Base-by-base conservation (phyloP, 495 filamentous ascomycete species). In the Durotheca rogersii region DNA sequence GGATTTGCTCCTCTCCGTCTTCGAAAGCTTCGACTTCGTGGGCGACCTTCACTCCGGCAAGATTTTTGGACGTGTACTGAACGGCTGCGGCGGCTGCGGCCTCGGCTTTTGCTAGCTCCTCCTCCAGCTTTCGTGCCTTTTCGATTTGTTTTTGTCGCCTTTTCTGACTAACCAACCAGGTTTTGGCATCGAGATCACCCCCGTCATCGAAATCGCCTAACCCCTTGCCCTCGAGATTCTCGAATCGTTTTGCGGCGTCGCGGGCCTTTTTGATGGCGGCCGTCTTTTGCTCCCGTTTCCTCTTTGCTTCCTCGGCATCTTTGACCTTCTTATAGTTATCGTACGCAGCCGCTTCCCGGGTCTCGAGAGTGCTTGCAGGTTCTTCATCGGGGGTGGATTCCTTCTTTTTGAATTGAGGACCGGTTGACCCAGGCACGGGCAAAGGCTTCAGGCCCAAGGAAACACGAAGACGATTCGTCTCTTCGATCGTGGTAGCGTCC, bases 141-240 rank as follows among this genome's bases (percentile, higher is more conserved):
- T 90, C 86, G 32, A 96, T 84, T 73, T 92, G 86, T 76, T 91
- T 95, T 65, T 90, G 85, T 10, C 89, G 72, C 73, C 94, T 96
- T 74, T 95, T 96, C 63, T 88, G 81, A 56, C 83, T 83, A 60
- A 84, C 76, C 47, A 98, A 64, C 92, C 92, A 98, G 1, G 83
- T 74, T 58, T 83, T 86, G 33, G 92, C 86, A 62, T 95, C 90
- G 12, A 90, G 46, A n/a, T 85, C 80, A 17, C 67, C 79, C 18
- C 75, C 84, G 3, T 78, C 83, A 43, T 85, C 76, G 2, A 79
- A 82, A 6, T 88, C 87, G 7, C 86, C 91, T 9, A 98, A 68
- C 0, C 90, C 87, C 54, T 85, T 80, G 30, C 93, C 93, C 60
- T 90, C 78, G 2, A 97, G 73, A 36, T 84, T 81, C 18, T 81